These are phyloP conservation scores for Colletotrichum melonis DNA, from an alignment of 2,329 filamentous ascomycete species.

Conservation along the genomic window DNA sequence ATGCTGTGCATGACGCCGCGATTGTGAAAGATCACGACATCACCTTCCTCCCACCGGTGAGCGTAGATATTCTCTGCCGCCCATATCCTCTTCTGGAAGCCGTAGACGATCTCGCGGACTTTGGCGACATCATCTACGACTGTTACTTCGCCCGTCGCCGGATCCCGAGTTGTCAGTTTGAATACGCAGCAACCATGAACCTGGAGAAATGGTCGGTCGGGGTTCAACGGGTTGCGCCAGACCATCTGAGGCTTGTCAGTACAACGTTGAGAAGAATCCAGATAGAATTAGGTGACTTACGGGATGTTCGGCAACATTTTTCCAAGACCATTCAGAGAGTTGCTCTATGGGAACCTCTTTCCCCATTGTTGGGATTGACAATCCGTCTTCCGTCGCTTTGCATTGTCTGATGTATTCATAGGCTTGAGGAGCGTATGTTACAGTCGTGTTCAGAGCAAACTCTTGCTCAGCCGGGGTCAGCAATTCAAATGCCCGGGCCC, in stretches of 20 bases:
- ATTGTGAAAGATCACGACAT: constrained; percentile 37
- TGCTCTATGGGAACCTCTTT: neutral
- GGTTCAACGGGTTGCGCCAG: neutral
- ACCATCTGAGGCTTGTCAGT: neutral
- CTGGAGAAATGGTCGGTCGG: neutral
- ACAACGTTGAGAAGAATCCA: neutral
- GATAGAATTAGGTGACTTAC: neutral
- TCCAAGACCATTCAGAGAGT: neutral
- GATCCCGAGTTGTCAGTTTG: neutral
- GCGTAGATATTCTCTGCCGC: constrained; percentile 45
- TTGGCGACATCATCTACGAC: neutral
- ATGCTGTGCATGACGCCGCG: neutral
- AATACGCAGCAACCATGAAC: neutral
- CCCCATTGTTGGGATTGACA: neutral
- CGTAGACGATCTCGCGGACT: constrained; percentile 39
- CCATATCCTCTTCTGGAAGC: constrained; percentile 41
- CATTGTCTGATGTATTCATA: neutral
- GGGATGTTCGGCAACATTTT: neutral
- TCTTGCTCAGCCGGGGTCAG: neutral
- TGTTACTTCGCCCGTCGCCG: neutral
- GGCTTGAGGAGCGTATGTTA: neutral
- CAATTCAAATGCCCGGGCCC: neutral
- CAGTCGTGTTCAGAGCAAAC: neutral
- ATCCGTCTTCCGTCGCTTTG: neutral
- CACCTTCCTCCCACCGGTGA: constrained; percentile 43